Evolutionary conservation across 768 basidiomycete species (phyloP), one percentile per base, ranked within the genome.

Genomic region (Boletus barrowsii): DNA sequence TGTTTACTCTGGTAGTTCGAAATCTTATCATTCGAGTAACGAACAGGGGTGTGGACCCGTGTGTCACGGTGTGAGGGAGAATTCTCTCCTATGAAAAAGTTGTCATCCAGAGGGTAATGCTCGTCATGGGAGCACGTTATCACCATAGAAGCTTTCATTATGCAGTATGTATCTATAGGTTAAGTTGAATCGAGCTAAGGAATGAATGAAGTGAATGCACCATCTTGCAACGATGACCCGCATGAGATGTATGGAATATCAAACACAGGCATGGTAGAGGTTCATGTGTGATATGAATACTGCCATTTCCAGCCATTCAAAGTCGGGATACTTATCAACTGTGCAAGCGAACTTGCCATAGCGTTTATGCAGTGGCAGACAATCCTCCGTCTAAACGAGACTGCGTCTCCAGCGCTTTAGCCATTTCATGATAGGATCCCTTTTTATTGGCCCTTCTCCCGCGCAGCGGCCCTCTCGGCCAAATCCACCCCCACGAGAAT

Each of bases 401-500:
- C 47, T 14, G 35, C 5, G 49, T 55, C 29, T 43, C 53, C 45
- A 33, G 35, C 29, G 29, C 26, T 30, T 29, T 40, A 35, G 24
- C 37, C 43, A 54, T 29, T 35, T 36, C 15, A 11, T 39, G 15
- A 51, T 24, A 47, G 14, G 18, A 44, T 42, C 17, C 29, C 42
- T 8, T 42, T 55, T 45, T 6, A 68, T 24, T 59, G 36, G 35
- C 46, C 14, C 53, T 57, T 67, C 53, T 79, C 75, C 52, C 86
- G 74, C 18, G 81, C 87, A 52, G 80, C 79, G 37, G 85, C 84
- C 60, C 94, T 76, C 72, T 95, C 93, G 42, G 90, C 90, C 44
- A 97, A 74, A 66, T 97, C 94, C 11, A 97, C 90, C 1, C 94
- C 93, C 14, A 97, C 94, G 15, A 97, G 79, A 51, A 93, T 92